phyloP scores from a whole-genome alignment of 2,329 filamentous ascomycete genomes.

The Colletotrichum graminicola region DNA sequence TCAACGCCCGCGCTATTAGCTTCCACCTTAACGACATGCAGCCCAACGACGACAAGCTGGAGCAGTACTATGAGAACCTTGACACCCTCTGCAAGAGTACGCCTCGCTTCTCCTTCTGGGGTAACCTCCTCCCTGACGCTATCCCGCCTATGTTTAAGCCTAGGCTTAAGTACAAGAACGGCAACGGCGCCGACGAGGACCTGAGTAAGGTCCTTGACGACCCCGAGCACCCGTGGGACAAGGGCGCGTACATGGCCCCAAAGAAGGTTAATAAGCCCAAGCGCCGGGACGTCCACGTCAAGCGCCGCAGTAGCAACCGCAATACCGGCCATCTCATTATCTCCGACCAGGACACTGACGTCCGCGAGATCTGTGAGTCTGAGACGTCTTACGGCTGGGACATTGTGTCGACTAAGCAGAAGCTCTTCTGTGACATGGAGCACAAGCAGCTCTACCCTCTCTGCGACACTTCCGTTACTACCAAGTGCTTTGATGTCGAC shows the following conservation, averaged over 20 bases:
- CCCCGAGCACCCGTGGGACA: background rate
- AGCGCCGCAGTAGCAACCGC: too few species aligned
- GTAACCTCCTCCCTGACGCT: background rate
- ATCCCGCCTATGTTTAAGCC: background rate
- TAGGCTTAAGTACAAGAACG: background rate
- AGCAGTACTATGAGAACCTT: background rate
- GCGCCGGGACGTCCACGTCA: too few species aligned
- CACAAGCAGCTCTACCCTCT: background rate
- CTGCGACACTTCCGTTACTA: background rate
- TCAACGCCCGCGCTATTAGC: background rate
- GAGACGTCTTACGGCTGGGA: background rate
- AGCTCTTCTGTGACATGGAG: background rate
- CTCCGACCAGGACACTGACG: background rate
- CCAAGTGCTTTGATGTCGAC: background rate
- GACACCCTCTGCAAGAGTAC: background rate
- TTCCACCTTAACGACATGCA: background rate
- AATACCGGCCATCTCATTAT: too few species aligned
- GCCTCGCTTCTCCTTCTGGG: background rate
- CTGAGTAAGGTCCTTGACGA: background rate
- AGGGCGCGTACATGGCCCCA: background rate
- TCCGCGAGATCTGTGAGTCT: background rate
- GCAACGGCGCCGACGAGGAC: too few species aligned
- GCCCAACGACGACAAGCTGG: background rate
- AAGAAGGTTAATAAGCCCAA: too few species aligned
- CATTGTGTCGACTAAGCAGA: background rate